Percentiles rank a stretch among this genome's conserved stretches.
These are phyloP conservation scores for Penicillium subrubescens DNA, from an alignment of 495 filamentous ascomycete species.

Conservation along the genomic window DNA sequence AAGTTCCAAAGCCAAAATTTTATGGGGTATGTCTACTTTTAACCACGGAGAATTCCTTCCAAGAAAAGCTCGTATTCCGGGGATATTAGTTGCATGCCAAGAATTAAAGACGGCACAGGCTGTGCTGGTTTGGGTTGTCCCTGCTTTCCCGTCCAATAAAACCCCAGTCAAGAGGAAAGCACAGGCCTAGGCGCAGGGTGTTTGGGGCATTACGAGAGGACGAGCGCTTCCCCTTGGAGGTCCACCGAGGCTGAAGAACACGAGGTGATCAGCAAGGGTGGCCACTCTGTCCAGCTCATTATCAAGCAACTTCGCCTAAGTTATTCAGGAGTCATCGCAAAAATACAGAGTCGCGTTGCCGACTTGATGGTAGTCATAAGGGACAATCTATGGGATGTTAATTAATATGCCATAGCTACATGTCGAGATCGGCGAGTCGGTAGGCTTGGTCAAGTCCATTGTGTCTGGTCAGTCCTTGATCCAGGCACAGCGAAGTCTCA, in stretches of 20 bases:
- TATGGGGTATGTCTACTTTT: background rate
- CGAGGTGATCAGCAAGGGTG: conserved; percentile 14
- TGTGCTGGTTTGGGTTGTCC: background rate
- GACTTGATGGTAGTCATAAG: background rate
- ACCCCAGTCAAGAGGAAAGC: background rate
- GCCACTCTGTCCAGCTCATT: background rate
- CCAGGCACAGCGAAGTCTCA: background rate
- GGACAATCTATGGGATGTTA: background rate
- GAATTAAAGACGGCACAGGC: background rate
- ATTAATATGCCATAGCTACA: too few species aligned
- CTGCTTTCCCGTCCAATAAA: background rate
- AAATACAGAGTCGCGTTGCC: background rate
- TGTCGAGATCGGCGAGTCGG: background rate
- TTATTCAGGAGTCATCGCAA: background rate
- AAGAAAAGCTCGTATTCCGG: conserved; percentile 10
- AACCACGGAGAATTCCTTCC: background rate
- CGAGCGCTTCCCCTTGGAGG: background rate
- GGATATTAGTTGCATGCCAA: conserved; percentile 10
- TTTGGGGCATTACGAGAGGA: background rate
- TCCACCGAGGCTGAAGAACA: conserved; percentile 10
- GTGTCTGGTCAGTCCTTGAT: background rate
- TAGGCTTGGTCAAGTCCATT: background rate
- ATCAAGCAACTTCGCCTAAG: background rate
- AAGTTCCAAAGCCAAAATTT: background rate
- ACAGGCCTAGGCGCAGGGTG: background rate